phyloP scores from a whole-genome alignment of 306 rosid species.

The Dicorynia guianensis region DNA sequence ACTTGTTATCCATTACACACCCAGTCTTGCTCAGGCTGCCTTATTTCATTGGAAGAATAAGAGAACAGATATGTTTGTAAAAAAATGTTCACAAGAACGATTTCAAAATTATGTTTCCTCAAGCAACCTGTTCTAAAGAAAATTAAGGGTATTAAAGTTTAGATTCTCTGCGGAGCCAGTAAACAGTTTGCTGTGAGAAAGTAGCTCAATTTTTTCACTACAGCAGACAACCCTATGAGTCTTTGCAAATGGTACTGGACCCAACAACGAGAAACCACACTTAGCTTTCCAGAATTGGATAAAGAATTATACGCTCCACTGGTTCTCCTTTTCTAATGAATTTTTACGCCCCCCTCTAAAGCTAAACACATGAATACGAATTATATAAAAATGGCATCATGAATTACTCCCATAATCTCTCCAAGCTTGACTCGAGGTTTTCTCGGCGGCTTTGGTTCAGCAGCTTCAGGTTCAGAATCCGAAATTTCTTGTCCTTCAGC shows the following conservation, averaged over 20 bases:
- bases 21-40: background rate
- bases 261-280: background rate
- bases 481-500: conserved; percentile 37
- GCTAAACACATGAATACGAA: background rate
- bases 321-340: background rate
- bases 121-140: background rate
- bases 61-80: background rate
- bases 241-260: background rate
- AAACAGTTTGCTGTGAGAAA: background rate
- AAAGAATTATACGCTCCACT: background rate
- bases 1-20: background rate
- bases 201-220: background rate
- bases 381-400: background rate
- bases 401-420: conserved; percentile 92
- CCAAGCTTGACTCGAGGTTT: conserved; percentile 89
- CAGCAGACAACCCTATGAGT: background rate
- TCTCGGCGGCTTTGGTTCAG: conserved; percentile 59
- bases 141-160: background rate
- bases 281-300: background rate
- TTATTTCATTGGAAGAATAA: background rate
- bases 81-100: background rate
- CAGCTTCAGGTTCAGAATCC: conserved; percentile 50
- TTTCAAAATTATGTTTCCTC: background rate
- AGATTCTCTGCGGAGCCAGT: background rate
- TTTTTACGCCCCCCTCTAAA: background rate